Evolutionary conservation across 1,139 yeast species (phyloP).

Genomic region (Hemisphaericaspora xylofermentans): DNA sequence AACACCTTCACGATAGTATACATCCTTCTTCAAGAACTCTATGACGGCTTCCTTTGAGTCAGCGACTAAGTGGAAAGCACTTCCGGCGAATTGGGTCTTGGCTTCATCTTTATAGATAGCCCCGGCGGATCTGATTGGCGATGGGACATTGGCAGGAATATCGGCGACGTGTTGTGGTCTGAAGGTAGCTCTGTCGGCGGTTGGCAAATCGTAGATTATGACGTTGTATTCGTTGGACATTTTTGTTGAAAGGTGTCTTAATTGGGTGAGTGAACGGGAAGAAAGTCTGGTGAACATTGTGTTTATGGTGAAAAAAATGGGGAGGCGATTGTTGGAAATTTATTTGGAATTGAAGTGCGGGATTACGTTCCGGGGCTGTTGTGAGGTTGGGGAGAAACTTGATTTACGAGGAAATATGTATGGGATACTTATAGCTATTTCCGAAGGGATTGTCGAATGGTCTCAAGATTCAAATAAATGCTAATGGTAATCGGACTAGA

Average conservation of each 20-base stretch:
- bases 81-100: constrained; percentile 66
- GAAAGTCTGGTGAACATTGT: not conserved
- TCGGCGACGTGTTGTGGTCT: constrained; percentile 61
- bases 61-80: constrained; percentile 63
- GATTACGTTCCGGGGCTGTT: not conserved
- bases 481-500: no score
- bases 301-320: not conserved
- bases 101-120: constrained; percentile 54
- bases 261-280: not conserved
- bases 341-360: not conserved
- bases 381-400: not conserved
- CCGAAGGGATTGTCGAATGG: no score
- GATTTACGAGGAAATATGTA: no score
- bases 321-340: not conserved
- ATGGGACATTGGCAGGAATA: constrained; percentile 51
- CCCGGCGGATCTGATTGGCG: constrained; percentile 64
- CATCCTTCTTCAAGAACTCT: constrained; percentile 61
- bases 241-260: constrained; percentile 8
- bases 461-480: no score
- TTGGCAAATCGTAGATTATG: constrained; percentile 69
- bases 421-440: no score
- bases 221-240: constrained; percentile 59
- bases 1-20: constrained; percentile 62
- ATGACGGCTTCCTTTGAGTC: constrained; percentile 61
- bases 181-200: constrained; percentile 52